Percentiles rank a stretch among this genome's conserved stretches.
These are phyloP conservation scores for Linnemannia exigua DNA, from an alignment of 192 early-diverging fungal species.

Conservation along the genomic window DNA sequence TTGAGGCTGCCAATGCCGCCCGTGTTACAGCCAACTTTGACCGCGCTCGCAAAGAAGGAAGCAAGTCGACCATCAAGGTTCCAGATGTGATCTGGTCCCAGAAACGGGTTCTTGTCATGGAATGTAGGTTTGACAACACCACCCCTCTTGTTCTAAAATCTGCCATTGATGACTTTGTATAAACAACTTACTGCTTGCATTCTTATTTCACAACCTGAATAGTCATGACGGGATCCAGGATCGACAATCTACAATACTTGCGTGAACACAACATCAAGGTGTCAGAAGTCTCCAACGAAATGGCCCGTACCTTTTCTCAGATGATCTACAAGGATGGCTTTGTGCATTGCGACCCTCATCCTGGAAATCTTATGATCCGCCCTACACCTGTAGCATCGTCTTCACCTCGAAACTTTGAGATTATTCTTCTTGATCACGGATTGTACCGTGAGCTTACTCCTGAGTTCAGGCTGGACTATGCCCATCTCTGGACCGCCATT, in stretches of 20 bases:
- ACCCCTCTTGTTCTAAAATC: conserved; percentile 16
- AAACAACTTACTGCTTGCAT: neutral
- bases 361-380: conserved; percentile 88
- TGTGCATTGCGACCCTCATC: conserved; percentile 95
- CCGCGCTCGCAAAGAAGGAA: conserved; percentile 52
- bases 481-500: conserved; percentile 89
- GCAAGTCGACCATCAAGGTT: conserved; percentile 70
- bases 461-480: conserved; percentile 86
- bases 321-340: conserved; percentile 93
- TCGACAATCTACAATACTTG: conserved; percentile 84
- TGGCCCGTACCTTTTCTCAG: conserved; percentile 83
- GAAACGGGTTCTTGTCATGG: conserved; percentile 89
- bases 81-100: conserved; percentile 86
- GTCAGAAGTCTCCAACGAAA: conserved; percentile 78
- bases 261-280: conserved; percentile 81
- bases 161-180: too few relatives aligned
- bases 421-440: conserved; percentile 92
- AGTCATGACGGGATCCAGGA: conserved; percentile 65
- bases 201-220: conserved; percentile 56
- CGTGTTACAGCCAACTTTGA: conserved; percentile 75
- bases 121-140: conserved; percentile 62
- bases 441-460: conserved; percentile 84
- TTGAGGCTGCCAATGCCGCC: conserved; percentile 84
- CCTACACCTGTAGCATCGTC: conserved; percentile 58
- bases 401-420: conserved; percentile 85